Evolutionary conservation across 805 yeast genomes (phyloP).

Genomic region (Priceomyces melissophilus): DNA sequence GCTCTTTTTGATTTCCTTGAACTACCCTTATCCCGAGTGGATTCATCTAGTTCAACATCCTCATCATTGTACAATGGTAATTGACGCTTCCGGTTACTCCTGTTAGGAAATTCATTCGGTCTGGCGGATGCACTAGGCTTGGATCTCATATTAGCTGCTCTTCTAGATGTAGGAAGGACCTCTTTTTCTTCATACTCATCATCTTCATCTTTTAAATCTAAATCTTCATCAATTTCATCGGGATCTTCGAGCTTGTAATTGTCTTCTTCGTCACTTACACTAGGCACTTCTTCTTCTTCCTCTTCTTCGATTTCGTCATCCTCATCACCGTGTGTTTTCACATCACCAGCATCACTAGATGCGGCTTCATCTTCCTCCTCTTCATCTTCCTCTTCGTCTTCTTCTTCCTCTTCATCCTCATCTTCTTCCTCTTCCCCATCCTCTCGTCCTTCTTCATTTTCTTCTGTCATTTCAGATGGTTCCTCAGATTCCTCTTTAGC

Average conservation of each 20-base stretch:
- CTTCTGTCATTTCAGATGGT: conserved; percentile 10
- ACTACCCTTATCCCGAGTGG: conserved; percentile 1
- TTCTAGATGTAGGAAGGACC: conserved; percentile 6
- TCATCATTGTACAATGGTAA: conserved; percentile 36
- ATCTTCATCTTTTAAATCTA: conserved; percentile 29
- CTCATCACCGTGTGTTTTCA: conserved; percentile 15
- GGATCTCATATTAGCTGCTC: conserved; percentile 1
- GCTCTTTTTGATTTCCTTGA: conserved; percentile 9
- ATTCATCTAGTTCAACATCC: conserved; percentile 14
- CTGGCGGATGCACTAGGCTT: background rate
- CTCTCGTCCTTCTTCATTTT: conserved; percentile 5
- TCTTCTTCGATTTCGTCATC: conserved; percentile 22
- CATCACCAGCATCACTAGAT: conserved; percentile 11
- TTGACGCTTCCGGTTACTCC: conserved; percentile 33
- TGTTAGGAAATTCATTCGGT: background rate
- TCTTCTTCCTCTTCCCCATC: conserved; percentile 10
- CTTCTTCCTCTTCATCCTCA: conserved; percentile 12
- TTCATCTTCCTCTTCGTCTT: conserved; percentile 17
- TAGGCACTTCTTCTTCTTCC: conserved; percentile 19
- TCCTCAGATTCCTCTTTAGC: conserved; percentile 7
- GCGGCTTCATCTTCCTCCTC: conserved; percentile 9
- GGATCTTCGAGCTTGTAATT: conserved; percentile 30
- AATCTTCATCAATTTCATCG: conserved; percentile 36
- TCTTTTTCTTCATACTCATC: conserved; percentile 13
- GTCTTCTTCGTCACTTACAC: conserved; percentile 29